Percentiles rank a stretch among this genome's conserved stretches.
Conservation (phyloP, 345 rosid genomes). For the Gossypium sturtianum region DNA sequence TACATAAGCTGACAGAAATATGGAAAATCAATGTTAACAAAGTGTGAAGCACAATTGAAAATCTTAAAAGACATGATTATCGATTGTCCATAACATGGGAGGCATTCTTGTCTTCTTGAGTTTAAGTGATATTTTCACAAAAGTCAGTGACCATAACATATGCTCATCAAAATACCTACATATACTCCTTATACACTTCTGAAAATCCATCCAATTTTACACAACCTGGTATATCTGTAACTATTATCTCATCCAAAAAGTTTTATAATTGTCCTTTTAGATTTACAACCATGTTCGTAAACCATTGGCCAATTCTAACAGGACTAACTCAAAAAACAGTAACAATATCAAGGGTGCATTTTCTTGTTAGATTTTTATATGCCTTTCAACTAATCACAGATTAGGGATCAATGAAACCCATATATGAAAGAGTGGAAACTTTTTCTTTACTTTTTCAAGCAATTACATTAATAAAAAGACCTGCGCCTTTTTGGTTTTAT, state of each 20-base stretch:
- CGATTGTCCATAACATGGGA: background rate
- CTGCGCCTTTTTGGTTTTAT: background rate
- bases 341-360: background rate
- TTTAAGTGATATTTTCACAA: background rate
- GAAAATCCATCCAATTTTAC: background rate
- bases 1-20: background rate
- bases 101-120: background rate
- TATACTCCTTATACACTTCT: background rate
- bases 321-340: background rate
- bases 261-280: background rate
- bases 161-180: background rate
- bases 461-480: background rate
- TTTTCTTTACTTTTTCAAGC: background rate
- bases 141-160: background rate
- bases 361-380: background rate
- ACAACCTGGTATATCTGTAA: background rate
- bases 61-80: background rate
- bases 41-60: conserved; percentile 3
- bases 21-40: background rate
- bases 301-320: background rate
- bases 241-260: background rate
- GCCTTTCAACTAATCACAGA: background rate
- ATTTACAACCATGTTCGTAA: background rate
- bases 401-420: background rate
- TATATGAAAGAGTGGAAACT: background rate